Conservation (phyloP, 2,329 filamentous ascomycete genomes). For the Cercospora zeae-maydis region DNA sequence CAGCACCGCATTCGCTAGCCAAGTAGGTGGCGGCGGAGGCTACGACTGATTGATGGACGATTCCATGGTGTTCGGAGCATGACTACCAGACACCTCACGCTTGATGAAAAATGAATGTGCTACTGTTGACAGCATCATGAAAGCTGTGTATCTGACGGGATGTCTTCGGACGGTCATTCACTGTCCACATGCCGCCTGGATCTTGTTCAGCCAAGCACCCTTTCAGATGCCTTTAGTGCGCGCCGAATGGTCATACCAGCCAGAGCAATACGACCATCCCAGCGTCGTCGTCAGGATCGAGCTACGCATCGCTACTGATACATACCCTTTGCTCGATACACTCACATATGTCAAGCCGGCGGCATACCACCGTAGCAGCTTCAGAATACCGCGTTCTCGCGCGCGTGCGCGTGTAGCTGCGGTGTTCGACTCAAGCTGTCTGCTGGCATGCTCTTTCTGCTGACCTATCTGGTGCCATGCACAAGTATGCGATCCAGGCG, state of each 20-base stretch:
- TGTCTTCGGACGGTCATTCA: not conserved
- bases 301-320: not conserved
- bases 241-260: not conserved
- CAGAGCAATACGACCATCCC: not conserved
- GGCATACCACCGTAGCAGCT: not conserved
- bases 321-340: not conserved
- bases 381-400: not conserved
- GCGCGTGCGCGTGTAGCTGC: not conserved
- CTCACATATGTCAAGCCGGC: not conserved
- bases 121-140: conserved; percentile 12
- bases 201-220: not conserved
- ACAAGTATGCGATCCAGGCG: not conserved
- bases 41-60: conserved; percentile 31
- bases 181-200: not conserved
- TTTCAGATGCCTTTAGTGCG: not conserved
- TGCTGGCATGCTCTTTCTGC: not conserved
- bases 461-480: not conserved
- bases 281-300: conserved; percentile 1
- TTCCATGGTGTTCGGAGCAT: conserved; percentile 10
- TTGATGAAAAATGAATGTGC: conserved; percentile 17
- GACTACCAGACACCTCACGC: conserved; percentile 17
- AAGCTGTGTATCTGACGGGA: not conserved
- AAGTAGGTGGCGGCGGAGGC: conserved; percentile 54
- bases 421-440: not conserved
- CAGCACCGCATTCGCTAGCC: conserved; percentile 93